These are phyloP conservation scores for Achaetomium macrosporum DNA, from an alignment of 2,329 filamentous ascomycete species.

Conservation along the genomic window DNA sequence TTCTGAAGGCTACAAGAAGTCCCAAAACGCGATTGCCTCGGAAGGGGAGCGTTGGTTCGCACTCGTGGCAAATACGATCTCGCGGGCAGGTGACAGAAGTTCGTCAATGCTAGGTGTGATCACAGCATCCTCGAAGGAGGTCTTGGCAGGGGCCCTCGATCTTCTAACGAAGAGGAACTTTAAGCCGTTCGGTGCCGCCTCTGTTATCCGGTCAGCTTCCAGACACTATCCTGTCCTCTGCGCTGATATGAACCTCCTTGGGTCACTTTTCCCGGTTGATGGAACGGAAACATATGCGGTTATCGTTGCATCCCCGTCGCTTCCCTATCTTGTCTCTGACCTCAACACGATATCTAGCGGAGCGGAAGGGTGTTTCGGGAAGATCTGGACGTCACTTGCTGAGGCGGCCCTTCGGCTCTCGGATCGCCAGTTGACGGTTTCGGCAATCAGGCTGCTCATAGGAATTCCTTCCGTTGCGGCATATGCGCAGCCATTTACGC, in stretches of 20 bases:
- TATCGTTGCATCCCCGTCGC: slow-evolving; percentile 64
- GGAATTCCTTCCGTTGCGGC: slow-evolving; percentile 37
- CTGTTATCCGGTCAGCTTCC: slow-evolving; percentile 38
- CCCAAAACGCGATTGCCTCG: slow-evolving; percentile 62
- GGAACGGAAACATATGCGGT: slow-evolving; percentile 49
- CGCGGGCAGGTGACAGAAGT: slow-evolving; percentile 21
- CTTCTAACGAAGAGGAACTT: slow-evolving; percentile 47
- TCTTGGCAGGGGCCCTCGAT: slow-evolving; percentile 34
- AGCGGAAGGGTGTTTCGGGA: slow-evolving; percentile 33
- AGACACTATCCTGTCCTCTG: slow-evolving; percentile 38
- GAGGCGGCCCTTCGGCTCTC: slow-evolving; percentile 34
- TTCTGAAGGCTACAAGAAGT: slow-evolving; percentile 67
- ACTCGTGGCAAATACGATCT: slow-evolving; percentile 45
- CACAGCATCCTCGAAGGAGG: slow-evolving; percentile 27
- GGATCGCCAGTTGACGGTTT: slow-evolving; percentile 26
- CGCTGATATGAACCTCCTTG: slow-evolving; percentile 32
- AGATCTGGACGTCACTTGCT: slow-evolving; percentile 42
- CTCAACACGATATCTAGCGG: slow-evolving; percentile 50
- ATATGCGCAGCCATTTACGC: slow-evolving; percentile 34
- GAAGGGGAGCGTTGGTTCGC: slow-evolving; percentile 64
- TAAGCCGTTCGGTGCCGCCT: slow-evolving; percentile 52
- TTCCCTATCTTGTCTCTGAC: slow-evolving; percentile 58
- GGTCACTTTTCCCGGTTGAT: slow-evolving; percentile 43
- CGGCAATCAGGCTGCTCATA: slow-evolving; percentile 41
- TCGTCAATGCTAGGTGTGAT: slow-evolving; percentile 18